Percentiles rank a stretch among this genome's conserved stretches.
phyloP scores from a whole-genome alignment of 768 basidiomycete species.

The Holtermanniella nyarrowii region DNA sequence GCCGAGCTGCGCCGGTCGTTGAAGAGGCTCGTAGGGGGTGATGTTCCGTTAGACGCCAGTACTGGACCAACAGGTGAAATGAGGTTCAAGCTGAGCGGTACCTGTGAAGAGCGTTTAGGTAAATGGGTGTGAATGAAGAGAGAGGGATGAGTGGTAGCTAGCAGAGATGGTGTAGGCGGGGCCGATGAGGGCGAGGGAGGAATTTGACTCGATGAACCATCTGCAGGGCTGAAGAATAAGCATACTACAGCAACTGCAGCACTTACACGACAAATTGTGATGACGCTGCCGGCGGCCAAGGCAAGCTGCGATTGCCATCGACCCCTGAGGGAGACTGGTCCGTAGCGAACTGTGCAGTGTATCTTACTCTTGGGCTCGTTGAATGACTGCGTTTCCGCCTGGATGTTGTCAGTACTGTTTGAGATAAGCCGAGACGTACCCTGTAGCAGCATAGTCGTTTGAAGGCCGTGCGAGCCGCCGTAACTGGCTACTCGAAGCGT shows the following conservation, averaged over 20 bases:
- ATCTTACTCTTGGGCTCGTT: neutral
- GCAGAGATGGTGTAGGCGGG: constrained; percentile 26
- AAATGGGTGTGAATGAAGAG: constrained; percentile 41
- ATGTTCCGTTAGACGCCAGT: constrained; percentile 2
- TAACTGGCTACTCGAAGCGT: too few relatives aligned
- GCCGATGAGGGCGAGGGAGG: constrained; percentile 25
- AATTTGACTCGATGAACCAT: too few relatives aligned
- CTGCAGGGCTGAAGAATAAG: too few relatives aligned
- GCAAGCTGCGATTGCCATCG: neutral
- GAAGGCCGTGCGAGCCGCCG: too few relatives aligned
- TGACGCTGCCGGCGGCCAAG: neutral
- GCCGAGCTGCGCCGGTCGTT: neutral
- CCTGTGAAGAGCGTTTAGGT: constrained; percentile 35
- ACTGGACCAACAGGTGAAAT: constrained; percentile 34
- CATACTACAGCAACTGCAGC: too few relatives aligned
- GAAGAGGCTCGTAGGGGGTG: constrained; percentile 9
- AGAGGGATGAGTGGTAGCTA: constrained; percentile 30
- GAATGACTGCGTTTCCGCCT: neutral
- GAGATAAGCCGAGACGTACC: too few relatives aligned
- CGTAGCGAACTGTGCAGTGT: too few relatives aligned
- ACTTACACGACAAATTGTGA: neutral
- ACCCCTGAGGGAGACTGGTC: too few relatives aligned
- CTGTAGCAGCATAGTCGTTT: too few relatives aligned
- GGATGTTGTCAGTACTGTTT: too few relatives aligned
- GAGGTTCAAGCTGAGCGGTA: constrained; percentile 35